Base-by-base conservation (phyloP, 495 filamentous ascomycete species). In the Penicillium subrubescens region DNA sequence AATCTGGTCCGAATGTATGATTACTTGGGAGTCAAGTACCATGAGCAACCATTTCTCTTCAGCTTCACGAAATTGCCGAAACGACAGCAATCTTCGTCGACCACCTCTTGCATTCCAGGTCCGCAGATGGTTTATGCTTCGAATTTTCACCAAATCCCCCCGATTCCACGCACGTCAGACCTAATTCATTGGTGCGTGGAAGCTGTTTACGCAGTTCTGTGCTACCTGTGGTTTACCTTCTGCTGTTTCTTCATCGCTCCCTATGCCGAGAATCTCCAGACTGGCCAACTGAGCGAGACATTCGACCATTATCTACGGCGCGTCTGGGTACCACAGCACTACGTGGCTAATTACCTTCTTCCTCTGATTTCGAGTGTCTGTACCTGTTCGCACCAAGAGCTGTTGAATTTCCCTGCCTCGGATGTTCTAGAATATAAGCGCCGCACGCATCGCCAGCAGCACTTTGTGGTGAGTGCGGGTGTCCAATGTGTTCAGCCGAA, bases 1-100 rank as follows among this genome's bases (percentile, higher is more conserved):
- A 82, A 82, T 54, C 71, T 88, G 46, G 77, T 70, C 27, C 73
- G 75, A 2, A 84, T 88, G 83, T 87, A 88, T 65, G 76, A 79
- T 31, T 77, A 84, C 61, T 68, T 88, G 17, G 79, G 71, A 0
- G 71, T 87, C 12, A 50, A 71, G 31, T 86, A 81, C 67, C 71
- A 73, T 19, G 64, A 71, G 21, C 77, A 80, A 44, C 72, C 67
- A n/a, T 87, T 86, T 67, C 64, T 84, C 10, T 83, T 72, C 72
- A 69, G 53, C 77, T 82, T 64, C 62, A 57, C 58, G 21, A 53
- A 50, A 51, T 17, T 66, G 25, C 63, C 67, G 69, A 76, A 17
- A 50, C 27, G 11, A 8, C 62, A 64, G 23, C 58, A 58, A 60
- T 10, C 52, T 56, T 54, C 46, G 0, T 56, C 60, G 31, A 44